Evolutionary conservation across 495 filamentous ascomycete genomes (phyloP).

Genomic region (Xylaria longipes): DNA sequence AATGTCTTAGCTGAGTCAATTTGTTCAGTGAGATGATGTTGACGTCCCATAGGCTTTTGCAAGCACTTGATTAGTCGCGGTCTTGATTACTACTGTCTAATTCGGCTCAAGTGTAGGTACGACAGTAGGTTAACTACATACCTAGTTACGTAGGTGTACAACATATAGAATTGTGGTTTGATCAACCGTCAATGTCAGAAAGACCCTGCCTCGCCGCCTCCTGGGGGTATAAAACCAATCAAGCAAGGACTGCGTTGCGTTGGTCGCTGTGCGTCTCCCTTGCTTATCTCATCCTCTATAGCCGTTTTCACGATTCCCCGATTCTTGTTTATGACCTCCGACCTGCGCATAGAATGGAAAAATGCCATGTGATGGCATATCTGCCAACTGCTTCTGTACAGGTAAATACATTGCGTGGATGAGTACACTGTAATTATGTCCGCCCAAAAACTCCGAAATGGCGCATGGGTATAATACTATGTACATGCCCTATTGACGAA

Average conservation of each 20-base stretch:
- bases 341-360: neutral
- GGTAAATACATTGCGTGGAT: neutral
- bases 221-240: neutral
- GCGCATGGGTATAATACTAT: conserved; percentile 13
- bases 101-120: neutral
- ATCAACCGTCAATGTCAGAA: neutral
- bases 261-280: neutral
- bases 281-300: neutral
- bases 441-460: conserved; percentile 11
- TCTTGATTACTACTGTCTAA: neutral
- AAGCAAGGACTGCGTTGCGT: neutral
- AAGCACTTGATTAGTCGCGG: neutral
- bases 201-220: neutral
- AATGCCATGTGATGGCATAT: neutral
- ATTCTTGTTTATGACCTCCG: neutral
- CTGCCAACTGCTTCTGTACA: neutral
- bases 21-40: neutral
- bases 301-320: neutral
- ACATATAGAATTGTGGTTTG: neutral
- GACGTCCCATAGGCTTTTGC: neutral
- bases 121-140: neutral
- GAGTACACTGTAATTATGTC: neutral
- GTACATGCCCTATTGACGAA: conserved; percentile 4
- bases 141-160: neutral
- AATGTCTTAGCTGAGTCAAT: neutral